Evolutionary conservation across 1,284 basidiomycete genomes (phyloP), one percentile per base, ranked within the genome.

Genomic region (Tylopilus orsonianus): DNA sequence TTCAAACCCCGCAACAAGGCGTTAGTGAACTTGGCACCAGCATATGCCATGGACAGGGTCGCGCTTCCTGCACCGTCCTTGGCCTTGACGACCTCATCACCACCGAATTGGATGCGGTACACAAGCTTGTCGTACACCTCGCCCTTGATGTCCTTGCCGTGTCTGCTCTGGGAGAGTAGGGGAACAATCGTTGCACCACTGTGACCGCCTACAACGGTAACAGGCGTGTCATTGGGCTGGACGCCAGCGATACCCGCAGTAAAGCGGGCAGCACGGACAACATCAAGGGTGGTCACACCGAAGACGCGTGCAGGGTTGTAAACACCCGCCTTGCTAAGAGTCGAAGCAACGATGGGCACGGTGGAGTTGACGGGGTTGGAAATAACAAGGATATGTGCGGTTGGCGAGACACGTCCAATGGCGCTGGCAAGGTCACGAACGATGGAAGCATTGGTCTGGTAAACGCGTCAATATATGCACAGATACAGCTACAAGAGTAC

Each of bases 331-430:
- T 94, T 93, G 76, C 93, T 87, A 71, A 97, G 86, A 51, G 90
- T 90, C 66, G 87, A 84, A 52, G 94, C 93, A 61, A 97, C 93
- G 66, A 99, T 97, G 65, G 97, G 97, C 48, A 99, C 97, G 59
- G 96, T 98, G 53, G 88, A 91, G 81, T 93, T 88, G 73, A 93
- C 90, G 48, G 90, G 91, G 81, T 97, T 97, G 59, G 95, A 97
- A 74, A 99, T 99, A 75, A 99, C 87, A 62, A 93, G 83, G 64
- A 99, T 80, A 75, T 91, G 85, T 22, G 96, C 96, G 52, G 91
- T 85, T 55, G 96, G 96, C 42, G 90, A 75, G 52, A 92, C 86
- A 60, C 92, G 87, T 62, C 85, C 92, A 56, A 95, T 83, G 27
- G 92, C 87, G 54, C 87, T 75, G 44, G 96, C 95, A 56, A 99